A percentile compares a stretch with the other conserved stretches of the same genome.
These are phyloP conservation scores for Coemansia sp. DNA, from an alignment of 192 early-diverging fungal genomes.

Conservation along the genomic window DNA sequence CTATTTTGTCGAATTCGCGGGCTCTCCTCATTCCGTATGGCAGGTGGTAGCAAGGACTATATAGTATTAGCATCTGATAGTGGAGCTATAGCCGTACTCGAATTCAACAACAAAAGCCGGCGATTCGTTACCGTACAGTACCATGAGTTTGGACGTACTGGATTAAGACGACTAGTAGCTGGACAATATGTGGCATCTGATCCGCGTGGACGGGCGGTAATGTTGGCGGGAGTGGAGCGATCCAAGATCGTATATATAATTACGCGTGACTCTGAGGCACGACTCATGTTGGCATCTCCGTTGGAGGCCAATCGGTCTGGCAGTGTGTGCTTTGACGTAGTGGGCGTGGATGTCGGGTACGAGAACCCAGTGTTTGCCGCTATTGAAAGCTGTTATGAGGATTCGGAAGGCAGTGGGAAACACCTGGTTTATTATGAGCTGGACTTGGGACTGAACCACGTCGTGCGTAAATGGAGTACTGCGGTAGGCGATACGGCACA, in stretches of 20 bases:
- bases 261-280: conserved; percentile 83
- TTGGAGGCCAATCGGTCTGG: conserved; percentile 88
- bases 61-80: conserved; percentile 89
- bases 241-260: conserved; percentile 96
- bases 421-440: conserved; percentile 96
- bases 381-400: conserved; percentile 84
- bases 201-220: conserved; percentile 93
- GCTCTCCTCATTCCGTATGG: conserved; percentile 80
- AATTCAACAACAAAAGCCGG: conserved; percentile 77
- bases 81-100: conserved; percentile 85
- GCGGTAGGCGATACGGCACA: conserved; percentile 74
- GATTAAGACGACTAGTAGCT: conserved; percentile 83
- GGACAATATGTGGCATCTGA: conserved; percentile 96
- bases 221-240: conserved; percentile 93
- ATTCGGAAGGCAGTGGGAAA: conserved; percentile 71
- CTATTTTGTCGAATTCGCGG: conserved; percentile 86
- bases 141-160: conserved; percentile 94
- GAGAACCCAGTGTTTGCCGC: conserved; percentile 98
- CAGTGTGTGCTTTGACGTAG: conserved; percentile 74
- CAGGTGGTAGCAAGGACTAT: conserved; percentile 90
- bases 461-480: conserved; percentile 94
- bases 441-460: conserved; percentile 98
- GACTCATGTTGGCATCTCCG: conserved; percentile 90
- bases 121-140: conserved; percentile 80
- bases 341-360: conserved; percentile 95